Conservation (phyloP, 208 protist species). For the Sergeia podlipaevii region DNA sequence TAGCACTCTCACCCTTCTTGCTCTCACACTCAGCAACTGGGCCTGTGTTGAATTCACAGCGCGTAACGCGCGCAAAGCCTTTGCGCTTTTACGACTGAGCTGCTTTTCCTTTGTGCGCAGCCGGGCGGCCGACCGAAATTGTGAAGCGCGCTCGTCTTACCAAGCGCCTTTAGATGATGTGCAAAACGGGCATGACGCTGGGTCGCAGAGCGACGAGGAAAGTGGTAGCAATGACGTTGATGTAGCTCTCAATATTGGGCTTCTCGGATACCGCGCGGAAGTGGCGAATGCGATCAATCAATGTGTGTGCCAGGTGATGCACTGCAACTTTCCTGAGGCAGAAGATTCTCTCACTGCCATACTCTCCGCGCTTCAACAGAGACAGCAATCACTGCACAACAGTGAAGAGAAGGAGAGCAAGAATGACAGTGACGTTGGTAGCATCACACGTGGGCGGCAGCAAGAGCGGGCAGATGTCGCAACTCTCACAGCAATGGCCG, state of each 20-base stretch:
- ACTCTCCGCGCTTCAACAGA: not conserved
- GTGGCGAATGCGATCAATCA: constrained; percentile 15
- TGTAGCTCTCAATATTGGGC: no score
- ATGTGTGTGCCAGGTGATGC: constrained; percentile 8
- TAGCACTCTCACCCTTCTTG: constrained; percentile 24
- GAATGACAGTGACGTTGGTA: not conserved
- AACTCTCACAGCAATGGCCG: not conserved
- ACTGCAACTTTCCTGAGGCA: constrained; percentile 19
- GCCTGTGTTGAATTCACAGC: constrained; percentile 34
- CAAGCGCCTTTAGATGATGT: not conserved
- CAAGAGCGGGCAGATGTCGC: not conserved
- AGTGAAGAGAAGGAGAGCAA: not conserved
- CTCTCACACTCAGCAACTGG: constrained; percentile 58
- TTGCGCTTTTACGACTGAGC: not conserved
- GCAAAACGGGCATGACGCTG: not conserved
- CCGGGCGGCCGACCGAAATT: not conserved
- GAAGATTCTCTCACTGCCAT: not conserved
- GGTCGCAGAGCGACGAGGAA: not conserved
- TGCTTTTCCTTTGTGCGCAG: not conserved
- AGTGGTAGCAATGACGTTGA: no score
- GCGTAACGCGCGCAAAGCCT: not conserved
- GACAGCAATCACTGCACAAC: not conserved
- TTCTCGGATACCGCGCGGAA: constrained; percentile 4
- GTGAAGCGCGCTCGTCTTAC: not conserved
- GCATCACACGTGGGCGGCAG: not conserved